These are phyloP conservation scores for Agaricus subrufescens DNA, from an alignment of 768 basidiomycete species.

Conservation along the genomic window DNA sequence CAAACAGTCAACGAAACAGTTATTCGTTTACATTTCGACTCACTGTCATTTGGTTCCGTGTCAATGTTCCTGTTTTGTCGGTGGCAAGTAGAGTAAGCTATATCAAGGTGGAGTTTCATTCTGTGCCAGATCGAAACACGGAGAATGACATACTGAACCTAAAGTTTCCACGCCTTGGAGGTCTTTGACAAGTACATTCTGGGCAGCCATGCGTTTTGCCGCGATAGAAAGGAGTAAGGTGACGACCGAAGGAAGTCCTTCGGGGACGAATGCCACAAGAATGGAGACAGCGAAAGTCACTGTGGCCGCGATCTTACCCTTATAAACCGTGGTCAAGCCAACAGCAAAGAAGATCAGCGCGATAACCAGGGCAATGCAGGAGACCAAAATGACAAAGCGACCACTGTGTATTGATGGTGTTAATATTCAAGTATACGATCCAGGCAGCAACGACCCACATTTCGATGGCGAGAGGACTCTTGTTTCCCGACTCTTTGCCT, in stretches of 20 bases:
- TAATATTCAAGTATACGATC: neutral
- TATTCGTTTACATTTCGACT: slow-evolving; percentile 3
- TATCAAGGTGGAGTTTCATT: neutral
- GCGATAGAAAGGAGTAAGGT: slow-evolving; percentile 65
- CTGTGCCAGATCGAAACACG: neutral
- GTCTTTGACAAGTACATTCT: slow-evolving; percentile 71
- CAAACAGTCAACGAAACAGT: neutral
- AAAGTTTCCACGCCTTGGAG: slow-evolving; percentile 71
- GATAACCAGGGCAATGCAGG: slow-evolving; percentile 55
- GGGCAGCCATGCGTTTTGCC: slow-evolving; percentile 66
- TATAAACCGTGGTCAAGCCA: slow-evolving; percentile 63
- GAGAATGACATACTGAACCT: slow-evolving; percentile 30
- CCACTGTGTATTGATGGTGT: slow-evolving; percentile 27
- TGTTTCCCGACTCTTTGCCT: slow-evolving; percentile 58
- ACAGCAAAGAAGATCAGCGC: slow-evolving; percentile 63
- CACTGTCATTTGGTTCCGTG: slow-evolving; percentile 69
- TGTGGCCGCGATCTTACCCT: slow-evolving; percentile 52
- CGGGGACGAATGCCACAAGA: slow-evolving; percentile 59
- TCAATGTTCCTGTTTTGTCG: slow-evolving; percentile 70
- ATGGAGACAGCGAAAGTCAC: slow-evolving; percentile 61
- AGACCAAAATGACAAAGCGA: slow-evolving; percentile 60
- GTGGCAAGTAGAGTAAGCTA: slow-evolving; percentile 64
- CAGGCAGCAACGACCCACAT: slow-evolving; percentile 37
- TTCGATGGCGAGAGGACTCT: slow-evolving; percentile 62
- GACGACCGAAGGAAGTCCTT: slow-evolving; percentile 64